Percentiles rank a stretch among this genome's conserved stretches.
Conservation (phyloP, 148 eudicot species). For the Suaeda aralocaspica region DNA sequence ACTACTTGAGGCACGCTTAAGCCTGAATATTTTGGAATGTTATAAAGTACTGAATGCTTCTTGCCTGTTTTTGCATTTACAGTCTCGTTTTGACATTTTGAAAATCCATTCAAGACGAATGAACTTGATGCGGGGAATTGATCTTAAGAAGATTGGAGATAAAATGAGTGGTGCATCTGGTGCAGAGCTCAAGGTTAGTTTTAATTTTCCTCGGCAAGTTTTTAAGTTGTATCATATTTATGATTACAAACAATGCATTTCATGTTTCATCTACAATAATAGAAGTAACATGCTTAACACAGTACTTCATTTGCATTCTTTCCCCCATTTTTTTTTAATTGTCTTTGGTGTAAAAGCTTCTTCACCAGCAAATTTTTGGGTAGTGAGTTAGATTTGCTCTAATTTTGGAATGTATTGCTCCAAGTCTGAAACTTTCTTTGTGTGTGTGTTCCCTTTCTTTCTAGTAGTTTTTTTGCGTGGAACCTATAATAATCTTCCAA, state of each 20-base stretch:
- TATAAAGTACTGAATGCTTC: background rate
- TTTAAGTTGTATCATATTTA: too few relatives aligned
- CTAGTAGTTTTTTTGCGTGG: background rate
- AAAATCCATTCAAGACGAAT: conserved; percentile 67
- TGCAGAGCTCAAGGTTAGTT: conserved; percentile 52
- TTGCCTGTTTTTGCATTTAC: conserved; percentile 12
- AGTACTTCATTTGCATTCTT: background rate
- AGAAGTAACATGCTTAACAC: too few relatives aligned
- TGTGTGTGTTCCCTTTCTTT: background rate
- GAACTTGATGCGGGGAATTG: conserved; percentile 68
- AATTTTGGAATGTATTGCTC: background rate
- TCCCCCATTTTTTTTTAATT: background rate
- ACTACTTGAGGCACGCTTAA: too few relatives aligned
- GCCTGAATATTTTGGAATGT: background rate
- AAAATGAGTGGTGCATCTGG: conserved; percentile 68
- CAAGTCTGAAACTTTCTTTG: background rate
- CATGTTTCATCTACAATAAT: too few relatives aligned
- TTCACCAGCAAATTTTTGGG: background rate
- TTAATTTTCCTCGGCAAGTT: background rate
- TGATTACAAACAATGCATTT: background rate
- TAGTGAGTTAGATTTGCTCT: background rate
- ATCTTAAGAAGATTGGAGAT: conserved; percentile 54
- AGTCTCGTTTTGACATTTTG: conserved; percentile 64
- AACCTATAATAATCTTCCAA: background rate
- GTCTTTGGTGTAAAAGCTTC: background rate